phyloP scores from a whole-genome alignment of 768 basidiomycete species.

The Floccularia luteovirens region DNA sequence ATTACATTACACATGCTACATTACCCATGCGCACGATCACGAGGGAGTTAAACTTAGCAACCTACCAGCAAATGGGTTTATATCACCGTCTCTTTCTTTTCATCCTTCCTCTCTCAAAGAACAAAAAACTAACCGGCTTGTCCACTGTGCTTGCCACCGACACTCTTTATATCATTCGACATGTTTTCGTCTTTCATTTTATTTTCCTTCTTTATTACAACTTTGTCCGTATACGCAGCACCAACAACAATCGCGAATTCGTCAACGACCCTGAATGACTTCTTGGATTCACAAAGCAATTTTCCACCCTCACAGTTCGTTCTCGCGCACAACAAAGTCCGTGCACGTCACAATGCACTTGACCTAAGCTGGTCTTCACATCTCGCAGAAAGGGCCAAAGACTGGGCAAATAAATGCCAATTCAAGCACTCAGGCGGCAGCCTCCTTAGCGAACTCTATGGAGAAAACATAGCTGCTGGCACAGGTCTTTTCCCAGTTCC shows the following conservation, averaged over 20 bases:
- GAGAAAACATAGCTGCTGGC: conserved; percentile 50
- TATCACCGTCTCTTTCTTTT: conserved; percentile 6
- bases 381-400: conserved; percentile 37
- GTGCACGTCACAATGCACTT: conserved; percentile 31
- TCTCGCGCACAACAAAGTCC: conserved; percentile 38
- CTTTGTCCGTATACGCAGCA: conserved; percentile 11
- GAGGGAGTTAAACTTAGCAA: conserved; percentile 3
- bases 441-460: conserved; percentile 34
- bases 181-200: conserved; percentile 21
- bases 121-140: conserved; percentile 10
- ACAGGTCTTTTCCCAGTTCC: conserved; percentile 35
- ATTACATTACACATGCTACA: neutral
- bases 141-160: conserved; percentile 23
- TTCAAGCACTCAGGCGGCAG: conserved; percentile 39
- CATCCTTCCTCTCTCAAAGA: conserved; percentile 1
- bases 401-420: conserved; percentile 43
- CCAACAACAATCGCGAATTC: conserved; percentile 10
- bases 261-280: conserved; percentile 7
- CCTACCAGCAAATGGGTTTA: conserved; percentile 3
- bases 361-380: conserved; percentile 39
- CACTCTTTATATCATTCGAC: conserved; percentile 21
- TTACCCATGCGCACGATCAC: conserved; percentile 7
- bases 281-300: conserved; percentile 10
- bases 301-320: conserved; percentile 26
- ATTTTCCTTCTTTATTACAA: conserved; percentile 15